Evolutionary conservation across 2,329 filamentous ascomycete genomes (phyloP).

Genomic region (Colletotrichum noveboracense): DNA sequence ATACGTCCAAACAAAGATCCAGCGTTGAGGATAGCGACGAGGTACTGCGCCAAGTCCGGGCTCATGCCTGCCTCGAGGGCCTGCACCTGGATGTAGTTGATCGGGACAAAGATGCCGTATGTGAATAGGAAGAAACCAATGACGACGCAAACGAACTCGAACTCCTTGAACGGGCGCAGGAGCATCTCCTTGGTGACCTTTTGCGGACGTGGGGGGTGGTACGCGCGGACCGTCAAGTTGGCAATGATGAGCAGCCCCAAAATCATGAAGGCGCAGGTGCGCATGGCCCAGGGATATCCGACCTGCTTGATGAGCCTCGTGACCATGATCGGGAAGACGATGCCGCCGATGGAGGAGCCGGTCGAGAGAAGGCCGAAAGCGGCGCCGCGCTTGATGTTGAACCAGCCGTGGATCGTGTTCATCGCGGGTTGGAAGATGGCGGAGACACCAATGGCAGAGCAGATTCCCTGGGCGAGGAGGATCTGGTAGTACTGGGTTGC

Average conservation of each 20-base stretch:
- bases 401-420: slow-evolving; percentile 37
- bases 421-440: slow-evolving; percentile 39
- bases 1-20: slow-evolving; percentile 42
- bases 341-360: slow-evolving; percentile 41
- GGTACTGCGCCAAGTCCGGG: slow-evolving; percentile 33
- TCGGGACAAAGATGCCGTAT: slow-evolving; percentile 40
- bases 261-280: slow-evolving; percentile 41
- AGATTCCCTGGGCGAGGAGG: slow-evolving; percentile 42
- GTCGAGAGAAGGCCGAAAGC: slow-evolving; percentile 41
- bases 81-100: slow-evolving; percentile 39
- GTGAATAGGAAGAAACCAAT: slow-evolving; percentile 39
- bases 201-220: slow-evolving; percentile 27
- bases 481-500: slow-evolving; percentile 45
- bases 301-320: slow-evolving; percentile 35
- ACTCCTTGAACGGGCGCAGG: slow-evolving; percentile 34
- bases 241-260: slow-evolving; percentile 36
- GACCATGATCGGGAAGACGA: slow-evolving; percentile 47
- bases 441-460: slow-evolving; percentile 39
- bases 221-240: slow-evolving; percentile 35
- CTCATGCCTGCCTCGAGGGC: slow-evolving; percentile 33
- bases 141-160: slow-evolving; percentile 33
- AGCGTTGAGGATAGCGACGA: slow-evolving; percentile 44
- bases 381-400: slow-evolving; percentile 35
- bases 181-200: slow-evolving; percentile 35
- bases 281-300: slow-evolving; percentile 46